Conservation (phyloP, 2,329 filamentous ascomycete species). For the Keithomyces neogunnii region DNA sequence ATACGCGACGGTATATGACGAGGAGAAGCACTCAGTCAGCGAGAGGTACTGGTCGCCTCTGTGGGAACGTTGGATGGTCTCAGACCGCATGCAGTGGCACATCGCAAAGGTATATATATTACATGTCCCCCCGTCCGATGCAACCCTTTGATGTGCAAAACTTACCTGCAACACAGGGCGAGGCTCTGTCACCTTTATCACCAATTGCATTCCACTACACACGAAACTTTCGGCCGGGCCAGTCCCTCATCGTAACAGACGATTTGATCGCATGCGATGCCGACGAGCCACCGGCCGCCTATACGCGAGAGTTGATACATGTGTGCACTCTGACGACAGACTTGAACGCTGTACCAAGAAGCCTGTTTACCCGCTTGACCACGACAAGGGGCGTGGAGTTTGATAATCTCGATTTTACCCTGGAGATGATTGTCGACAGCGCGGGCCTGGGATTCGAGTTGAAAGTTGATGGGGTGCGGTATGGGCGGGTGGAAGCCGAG, state of each 20-base stretch:
- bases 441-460: constrained; percentile 70
- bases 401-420: constrained; percentile 72
- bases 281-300: constrained; percentile 54
- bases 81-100: constrained; percentile 79
- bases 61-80: constrained; percentile 79
- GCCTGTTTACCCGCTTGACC: constrained; percentile 64
- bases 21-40: constrained; percentile 61
- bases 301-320: constrained; percentile 54
- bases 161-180: constrained; percentile 42
- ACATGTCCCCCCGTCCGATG: constrained; percentile 11
- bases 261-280: constrained; percentile 70
- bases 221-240: constrained; percentile 71
- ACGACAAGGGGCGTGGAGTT: constrained; percentile 75
- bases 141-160: background rate
- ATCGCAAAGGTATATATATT: constrained; percentile 54
- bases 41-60: constrained; percentile 74
- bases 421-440: constrained; percentile 76
- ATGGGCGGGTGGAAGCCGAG: constrained; percentile 69
- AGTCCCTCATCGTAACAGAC: constrained; percentile 70
- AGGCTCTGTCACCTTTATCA: constrained; percentile 62
- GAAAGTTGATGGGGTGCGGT: constrained; percentile 68
- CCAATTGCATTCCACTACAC: constrained; percentile 81
- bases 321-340: constrained; percentile 79
- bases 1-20: constrained; percentile 74
- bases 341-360: constrained; percentile 64